Evolutionary conservation across 2,329 filamentous ascomycete genomes (phyloP).

Genomic region (Pseudocercospora fuligena): DNA sequence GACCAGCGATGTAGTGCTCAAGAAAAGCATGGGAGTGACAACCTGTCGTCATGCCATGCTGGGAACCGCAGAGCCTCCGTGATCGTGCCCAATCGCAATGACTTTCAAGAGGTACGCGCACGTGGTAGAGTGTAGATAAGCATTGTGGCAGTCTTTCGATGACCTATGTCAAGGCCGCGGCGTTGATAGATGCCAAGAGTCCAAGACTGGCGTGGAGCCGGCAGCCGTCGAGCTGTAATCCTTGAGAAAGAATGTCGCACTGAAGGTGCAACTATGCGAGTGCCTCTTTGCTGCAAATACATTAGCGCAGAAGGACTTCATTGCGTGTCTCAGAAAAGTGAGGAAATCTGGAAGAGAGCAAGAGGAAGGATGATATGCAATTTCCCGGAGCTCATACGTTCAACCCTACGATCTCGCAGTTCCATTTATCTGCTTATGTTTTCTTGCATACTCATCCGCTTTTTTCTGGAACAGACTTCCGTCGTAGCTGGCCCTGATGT

Average conservation of each 20-base stretch:
- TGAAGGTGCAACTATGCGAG: no score
- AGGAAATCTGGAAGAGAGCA: no score
- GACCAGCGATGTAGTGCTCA: background rate
- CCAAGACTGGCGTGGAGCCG: background rate
- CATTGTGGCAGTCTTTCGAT: background rate
- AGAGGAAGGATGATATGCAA: no score
- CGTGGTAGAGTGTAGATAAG: background rate
- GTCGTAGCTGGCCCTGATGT: conserved; percentile 59
- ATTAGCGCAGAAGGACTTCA: no score
- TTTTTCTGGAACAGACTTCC: conserved; percentile 58
- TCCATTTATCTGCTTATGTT: conserved; percentile 12
- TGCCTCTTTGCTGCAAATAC: no score
- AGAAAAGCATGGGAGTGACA: background rate
- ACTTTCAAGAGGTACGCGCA: background rate
- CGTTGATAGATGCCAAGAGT: background rate
- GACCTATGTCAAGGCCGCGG: background rate
- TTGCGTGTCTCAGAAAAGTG: no score
- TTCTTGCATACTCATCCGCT: conserved; percentile 41
- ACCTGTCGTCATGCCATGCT: background rate
- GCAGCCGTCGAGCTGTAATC: background rate
- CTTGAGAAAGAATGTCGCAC: no score
- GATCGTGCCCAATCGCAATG: background rate
- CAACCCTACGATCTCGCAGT: background rate
- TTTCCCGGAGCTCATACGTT: no score
- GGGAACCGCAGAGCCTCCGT: background rate